Evolutionary conservation across 257 asterid genomes (phyloP).

Genomic region (Capsicum baccatum): DNA sequence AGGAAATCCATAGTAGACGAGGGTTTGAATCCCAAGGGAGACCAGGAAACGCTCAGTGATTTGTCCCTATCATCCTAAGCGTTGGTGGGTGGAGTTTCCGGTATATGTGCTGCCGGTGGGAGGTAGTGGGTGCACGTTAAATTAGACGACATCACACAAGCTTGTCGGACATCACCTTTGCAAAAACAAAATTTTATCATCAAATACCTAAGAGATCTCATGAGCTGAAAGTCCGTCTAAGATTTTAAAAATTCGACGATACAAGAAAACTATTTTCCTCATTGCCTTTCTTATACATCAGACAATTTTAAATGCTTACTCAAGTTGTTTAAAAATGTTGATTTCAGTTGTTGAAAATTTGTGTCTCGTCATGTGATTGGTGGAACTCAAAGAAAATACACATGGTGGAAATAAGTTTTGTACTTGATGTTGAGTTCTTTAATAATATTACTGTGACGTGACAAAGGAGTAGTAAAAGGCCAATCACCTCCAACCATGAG

Average conservation of each 20-base stretch:
- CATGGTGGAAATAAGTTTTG: constrained; percentile 8
- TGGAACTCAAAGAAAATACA: neutral
- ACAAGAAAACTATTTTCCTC: neutral
- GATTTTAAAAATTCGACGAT: neutral
- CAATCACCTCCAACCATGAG: constrained; percentile 5
- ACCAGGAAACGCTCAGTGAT: neutral
- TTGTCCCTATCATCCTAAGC: neutral
- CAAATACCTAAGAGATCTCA: neutral
- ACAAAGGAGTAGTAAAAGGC: constrained; percentile 9
- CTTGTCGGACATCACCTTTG: neutral
- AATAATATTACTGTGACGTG: neutral
- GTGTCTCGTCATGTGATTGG: neutral
- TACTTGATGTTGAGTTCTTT: constrained; percentile 1
- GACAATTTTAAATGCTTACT: neutral
- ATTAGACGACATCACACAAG: neutral
- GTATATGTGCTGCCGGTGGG: neutral
- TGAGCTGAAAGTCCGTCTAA: neutral
- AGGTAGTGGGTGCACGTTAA: neutral
- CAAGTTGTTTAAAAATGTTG: neutral
- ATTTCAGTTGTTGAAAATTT: neutral
- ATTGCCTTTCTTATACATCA: neutral
- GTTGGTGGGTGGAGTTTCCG: neutral
- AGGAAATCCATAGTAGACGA: neutral
- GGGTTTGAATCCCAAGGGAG: neutral
- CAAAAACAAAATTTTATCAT: neutral